phyloP scores from a whole-genome alignment of 345 rosid genomes.

The Luvunga scandens region DNA sequence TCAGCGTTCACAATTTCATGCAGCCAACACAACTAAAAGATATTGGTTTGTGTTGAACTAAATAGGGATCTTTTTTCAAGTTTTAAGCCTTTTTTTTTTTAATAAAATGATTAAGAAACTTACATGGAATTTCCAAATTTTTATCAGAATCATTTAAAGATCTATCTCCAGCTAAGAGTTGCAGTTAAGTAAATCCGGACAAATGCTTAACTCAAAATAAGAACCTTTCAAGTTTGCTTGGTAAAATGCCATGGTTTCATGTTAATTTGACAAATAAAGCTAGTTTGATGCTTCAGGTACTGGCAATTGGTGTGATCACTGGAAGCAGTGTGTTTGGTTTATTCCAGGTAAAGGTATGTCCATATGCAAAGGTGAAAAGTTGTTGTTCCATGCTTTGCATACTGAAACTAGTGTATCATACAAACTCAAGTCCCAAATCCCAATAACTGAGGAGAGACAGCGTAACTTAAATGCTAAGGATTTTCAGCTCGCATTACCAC shows the following conservation, averaged over 20 bases:
- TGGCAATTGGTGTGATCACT: constrained; percentile 89
- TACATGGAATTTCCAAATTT: background rate
- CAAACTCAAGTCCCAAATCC: constrained; percentile 37
- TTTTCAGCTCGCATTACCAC: constrained; percentile 57
- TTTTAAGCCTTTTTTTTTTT: background rate
- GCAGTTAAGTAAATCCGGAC: background rate
- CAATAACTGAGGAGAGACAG: constrained; percentile 23
- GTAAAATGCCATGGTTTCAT: background rate
- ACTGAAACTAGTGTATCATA: constrained; percentile 60
- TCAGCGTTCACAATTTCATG: background rate
- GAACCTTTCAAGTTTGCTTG: background rate
- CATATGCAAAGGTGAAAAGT: constrained; percentile 52
- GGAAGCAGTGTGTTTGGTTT: constrained; percentile 99
- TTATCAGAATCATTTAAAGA: background rate
- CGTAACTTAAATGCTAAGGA: constrained; percentile 30
- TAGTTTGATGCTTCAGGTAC: constrained; percentile 46
- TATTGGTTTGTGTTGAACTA: background rate
- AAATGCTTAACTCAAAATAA: background rate
- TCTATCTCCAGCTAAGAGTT: background rate
- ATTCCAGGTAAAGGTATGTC: constrained; percentile 53
- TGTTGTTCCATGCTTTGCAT: constrained; percentile 63
- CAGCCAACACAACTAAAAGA: background rate
- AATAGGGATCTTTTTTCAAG: background rate
- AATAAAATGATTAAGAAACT: background rate
- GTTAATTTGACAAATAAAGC: constrained; percentile 11